Base-by-base conservation (phyloP, 129 eudicot species). In the Heracleum sosnowskyi region DNA sequence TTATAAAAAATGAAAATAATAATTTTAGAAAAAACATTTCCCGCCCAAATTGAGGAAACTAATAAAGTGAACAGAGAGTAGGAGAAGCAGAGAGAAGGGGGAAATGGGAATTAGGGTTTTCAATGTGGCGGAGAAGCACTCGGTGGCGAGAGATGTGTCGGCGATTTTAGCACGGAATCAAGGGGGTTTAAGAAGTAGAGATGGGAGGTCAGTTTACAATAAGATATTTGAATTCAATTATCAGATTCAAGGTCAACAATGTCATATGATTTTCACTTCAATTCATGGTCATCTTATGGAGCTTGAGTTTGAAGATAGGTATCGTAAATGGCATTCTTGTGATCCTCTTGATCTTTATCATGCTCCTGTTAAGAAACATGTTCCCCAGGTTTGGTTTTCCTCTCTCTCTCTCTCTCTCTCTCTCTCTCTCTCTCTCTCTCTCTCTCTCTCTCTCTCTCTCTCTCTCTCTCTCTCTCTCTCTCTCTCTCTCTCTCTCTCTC, bases 51-150 rank as follows among this genome's bases (percentile, higher is more conserved):
- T 26, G 5, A 62, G 2, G 69, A 9, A 9, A 51, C 28, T 53
- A 22, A 12, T 6, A 1, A 53, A 17, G 5, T 1, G 15, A 11
- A 15, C 12, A 37, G 5, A 63, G 39, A 7, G 31, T 17, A 15
- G 34, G 39, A 31, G 39, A 1, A 4, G 4, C 2, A 7, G 22
- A 10, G 39, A 1, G 7, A 12, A 4, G 3, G 20, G 1, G 71
- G 4, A 13, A 12, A 64, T 64, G 71, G 71, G 84, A 29, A 83
- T 94, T 41, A 83, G 86, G 86, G 97, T 86, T 12, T 85, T 94
- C 80, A 94, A 94, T 79, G 98, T 94, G 78, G 98, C 98, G 69
- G 98, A 94, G 84, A 94, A 94, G 82, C 98, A 97, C n/a, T 94
- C 98, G 34, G 98, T 94, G 78, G 98, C 98, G 24, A 94, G 90